A percentile compares a stretch with the other conserved stretches of the same genome.
Evolutionary conservation across 805 yeast genomes (phyloP).

Genomic region (Candida methanosorbosa): DNA sequence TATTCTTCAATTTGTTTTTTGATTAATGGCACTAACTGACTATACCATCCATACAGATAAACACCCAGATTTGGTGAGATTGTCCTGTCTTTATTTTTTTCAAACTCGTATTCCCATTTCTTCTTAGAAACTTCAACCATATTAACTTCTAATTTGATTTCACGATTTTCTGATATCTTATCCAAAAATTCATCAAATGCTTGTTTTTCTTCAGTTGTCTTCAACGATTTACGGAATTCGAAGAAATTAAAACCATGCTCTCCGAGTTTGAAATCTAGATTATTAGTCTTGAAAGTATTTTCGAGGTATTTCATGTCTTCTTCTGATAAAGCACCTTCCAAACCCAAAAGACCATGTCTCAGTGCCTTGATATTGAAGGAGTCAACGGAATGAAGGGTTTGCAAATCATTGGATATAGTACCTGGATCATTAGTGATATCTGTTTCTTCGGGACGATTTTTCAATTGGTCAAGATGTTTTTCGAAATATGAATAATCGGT

Average conservation of each 20-base stretch:
- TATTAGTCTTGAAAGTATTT: slow-evolving; percentile 2
- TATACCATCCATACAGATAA: slow-evolving; percentile 79
- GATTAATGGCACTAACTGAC: slow-evolving; percentile 61
- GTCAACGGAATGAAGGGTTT: slow-evolving; percentile 54
- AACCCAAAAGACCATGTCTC: slow-evolving; percentile 60
- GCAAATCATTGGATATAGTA: slow-evolving; percentile 46
- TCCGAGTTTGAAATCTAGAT: not conserved
- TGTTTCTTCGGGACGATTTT: too few relatives aligned
- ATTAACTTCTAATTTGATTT: slow-evolving; percentile 62
- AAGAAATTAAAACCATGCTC: slow-evolving; percentile 47
- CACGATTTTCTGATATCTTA: slow-evolving; percentile 65
- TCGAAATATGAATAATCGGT: not conserved
- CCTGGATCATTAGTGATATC: slow-evolving; percentile 17
- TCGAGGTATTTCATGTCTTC: not conserved
- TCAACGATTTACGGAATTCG: slow-evolving; percentile 49
- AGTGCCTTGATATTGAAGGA: slow-evolving; percentile 74
- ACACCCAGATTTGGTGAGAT: slow-evolving; percentile 58
- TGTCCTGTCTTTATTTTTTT: slow-evolving; percentile 30
- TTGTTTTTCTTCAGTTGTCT: slow-evolving; percentile 35
- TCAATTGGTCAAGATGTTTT: not conserved
- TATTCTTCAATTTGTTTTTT: slow-evolving; percentile 57
- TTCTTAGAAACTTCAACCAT: slow-evolving; percentile 81
- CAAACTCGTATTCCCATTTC: slow-evolving; percentile 82
- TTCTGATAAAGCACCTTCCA: slow-evolving; percentile 18
- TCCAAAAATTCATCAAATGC: slow-evolving; percentile 64